phyloP scores from a whole-genome alignment of 306 rosid genomes.

The Trifolium pratense region DNA sequence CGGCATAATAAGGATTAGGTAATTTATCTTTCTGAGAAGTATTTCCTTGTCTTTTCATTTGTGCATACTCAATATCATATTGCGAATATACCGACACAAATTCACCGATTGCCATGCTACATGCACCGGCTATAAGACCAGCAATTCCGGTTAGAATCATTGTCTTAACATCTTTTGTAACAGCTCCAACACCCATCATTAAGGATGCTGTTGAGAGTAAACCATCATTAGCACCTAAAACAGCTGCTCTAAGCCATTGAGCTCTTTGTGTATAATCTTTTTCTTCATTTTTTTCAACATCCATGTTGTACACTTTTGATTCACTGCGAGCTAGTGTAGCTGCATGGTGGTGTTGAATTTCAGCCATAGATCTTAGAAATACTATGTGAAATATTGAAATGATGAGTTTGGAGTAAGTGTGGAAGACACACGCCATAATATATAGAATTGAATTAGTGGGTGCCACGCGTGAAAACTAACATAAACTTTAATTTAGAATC shows the following conservation, averaged over 20 bases:
- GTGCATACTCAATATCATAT: conserved; percentile 36
- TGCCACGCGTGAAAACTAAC: conserved; percentile 11
- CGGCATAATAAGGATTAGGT: conserved; percentile 39
- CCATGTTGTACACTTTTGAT: conserved; percentile 18
- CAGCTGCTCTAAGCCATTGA: conserved; percentile 45
- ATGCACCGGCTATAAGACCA: conserved; percentile 32
- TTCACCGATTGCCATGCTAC: conserved; percentile 43
- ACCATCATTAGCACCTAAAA: conserved; percentile 41
- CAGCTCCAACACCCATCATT: conserved; percentile 42
- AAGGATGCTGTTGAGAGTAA: conserved; percentile 37
- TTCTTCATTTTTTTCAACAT: background rate
- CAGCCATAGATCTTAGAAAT: background rate
- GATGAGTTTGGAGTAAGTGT: conserved; percentile 37
- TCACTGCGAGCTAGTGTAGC: background rate
- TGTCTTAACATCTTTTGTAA: conserved; percentile 28
- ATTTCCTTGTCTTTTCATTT: conserved; percentile 38
- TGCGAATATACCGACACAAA: conserved; percentile 40
- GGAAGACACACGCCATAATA: conserved; percentile 53
- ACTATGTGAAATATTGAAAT: background rate
- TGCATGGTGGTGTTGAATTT: conserved; percentile 14
- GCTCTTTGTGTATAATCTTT: conserved; percentile 33
- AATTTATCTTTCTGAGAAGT: background rate
- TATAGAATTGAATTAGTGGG: conserved; percentile 28
- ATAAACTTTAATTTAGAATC: conserved; percentile 33
- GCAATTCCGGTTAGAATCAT: conserved; percentile 35